phyloP scores from a whole-genome alignment of 148 eudicot species.

The Diospyros lotus region DNA sequence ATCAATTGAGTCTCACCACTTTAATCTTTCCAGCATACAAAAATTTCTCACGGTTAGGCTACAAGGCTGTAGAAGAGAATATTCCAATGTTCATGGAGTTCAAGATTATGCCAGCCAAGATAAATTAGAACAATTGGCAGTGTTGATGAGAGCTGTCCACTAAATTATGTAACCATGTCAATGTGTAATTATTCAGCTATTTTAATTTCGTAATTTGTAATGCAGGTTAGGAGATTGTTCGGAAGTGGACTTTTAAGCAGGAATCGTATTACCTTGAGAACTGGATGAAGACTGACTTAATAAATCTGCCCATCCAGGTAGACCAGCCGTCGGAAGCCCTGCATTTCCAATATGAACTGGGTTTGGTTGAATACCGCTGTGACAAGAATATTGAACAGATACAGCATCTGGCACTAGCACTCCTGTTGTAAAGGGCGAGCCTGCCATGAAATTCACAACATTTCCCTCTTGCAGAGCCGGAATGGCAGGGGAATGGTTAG shows the following conservation, averaged over 20 bases:
- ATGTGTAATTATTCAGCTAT: slow-evolving; percentile 4
- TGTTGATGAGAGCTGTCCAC: too few species aligned
- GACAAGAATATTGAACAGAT: slow-evolving; percentile 35
- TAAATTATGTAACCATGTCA: not conserved
- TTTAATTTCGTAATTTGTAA: not conserved
- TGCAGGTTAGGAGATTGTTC: not conserved
- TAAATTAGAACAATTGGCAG: not conserved
- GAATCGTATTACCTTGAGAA: slow-evolving; percentile 44
- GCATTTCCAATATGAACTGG: slow-evolving; percentile 21
- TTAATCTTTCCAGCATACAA: not conserved
- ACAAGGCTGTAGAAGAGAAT: not conserved
- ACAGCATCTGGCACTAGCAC: slow-evolving; percentile 46
- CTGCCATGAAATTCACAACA: slow-evolving; percentile 37
- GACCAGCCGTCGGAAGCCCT: slow-evolving; percentile 20
- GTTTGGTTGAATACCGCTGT: slow-evolving; percentile 28
- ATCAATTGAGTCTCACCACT: not conserved
- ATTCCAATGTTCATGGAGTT: not conserved
- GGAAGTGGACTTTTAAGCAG: not conserved
- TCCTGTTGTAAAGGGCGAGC: slow-evolving; percentile 49
- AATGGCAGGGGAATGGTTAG: slow-evolving; percentile 54
- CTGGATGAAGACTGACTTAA: slow-evolving; percentile 43
- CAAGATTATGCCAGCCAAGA: not conserved
- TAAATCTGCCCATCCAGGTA: slow-evolving; percentile 55
- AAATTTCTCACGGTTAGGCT: not conserved
- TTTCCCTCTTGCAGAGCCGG: slow-evolving; percentile 42